Evolutionary conservation across 495 filamentous ascomycete genomes (phyloP).

Genomic region (Penicillium waksmanii): DNA sequence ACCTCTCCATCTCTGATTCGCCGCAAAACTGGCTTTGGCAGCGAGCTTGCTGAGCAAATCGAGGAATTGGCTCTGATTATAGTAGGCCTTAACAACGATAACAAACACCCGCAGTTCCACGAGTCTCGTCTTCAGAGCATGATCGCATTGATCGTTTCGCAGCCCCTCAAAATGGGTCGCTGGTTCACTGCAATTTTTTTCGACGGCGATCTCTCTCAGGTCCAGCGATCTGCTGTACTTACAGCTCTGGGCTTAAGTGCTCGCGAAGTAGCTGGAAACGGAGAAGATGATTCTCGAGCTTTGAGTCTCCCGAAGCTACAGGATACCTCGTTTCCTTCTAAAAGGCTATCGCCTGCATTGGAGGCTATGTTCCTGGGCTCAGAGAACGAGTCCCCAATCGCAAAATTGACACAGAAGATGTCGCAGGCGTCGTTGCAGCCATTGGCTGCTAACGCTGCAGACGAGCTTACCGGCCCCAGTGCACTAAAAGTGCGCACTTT

Average conservation of each 20-base stretch:
- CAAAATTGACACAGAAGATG: conserved; percentile 62
- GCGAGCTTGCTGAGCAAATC: conserved; percentile 80
- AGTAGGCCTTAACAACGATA: conserved; percentile 78
- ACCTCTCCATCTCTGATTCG: conserved; percentile 82
- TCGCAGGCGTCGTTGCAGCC: conserved; percentile 76
- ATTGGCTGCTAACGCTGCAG: conserved; percentile 67
- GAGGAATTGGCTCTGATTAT: conserved; percentile 78
- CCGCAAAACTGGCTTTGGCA: conserved; percentile 84
- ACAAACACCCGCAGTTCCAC: conserved; percentile 62
- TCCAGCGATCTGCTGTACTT: conserved; percentile 79
- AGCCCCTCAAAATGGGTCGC: conserved; percentile 75
- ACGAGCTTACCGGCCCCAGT: conserved; percentile 75
- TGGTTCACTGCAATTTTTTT: conserved; percentile 89
- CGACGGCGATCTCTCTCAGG: conserved; percentile 85
- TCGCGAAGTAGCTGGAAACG: conserved; percentile 85
- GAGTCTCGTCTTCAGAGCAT: conserved; percentile 79
- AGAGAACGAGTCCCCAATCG: conserved; percentile 56
- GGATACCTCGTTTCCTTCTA: conserved; percentile 70
- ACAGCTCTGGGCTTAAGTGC: conserved; percentile 80
- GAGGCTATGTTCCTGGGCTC: conserved; percentile 52
- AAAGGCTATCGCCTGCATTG: conserved; percentile 61
- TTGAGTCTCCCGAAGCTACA: conserved; percentile 39
- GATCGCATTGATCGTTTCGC: conserved; percentile 77
- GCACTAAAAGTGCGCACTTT: conserved; percentile 84
- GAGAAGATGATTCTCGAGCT: conserved; percentile 59